A percentile compares a stretch with the other conserved stretches of the same genome.
phyloP scores from a whole-genome alignment of 2,329 filamentous ascomycete species.

The Aphanoascus verrucosus region DNA sequence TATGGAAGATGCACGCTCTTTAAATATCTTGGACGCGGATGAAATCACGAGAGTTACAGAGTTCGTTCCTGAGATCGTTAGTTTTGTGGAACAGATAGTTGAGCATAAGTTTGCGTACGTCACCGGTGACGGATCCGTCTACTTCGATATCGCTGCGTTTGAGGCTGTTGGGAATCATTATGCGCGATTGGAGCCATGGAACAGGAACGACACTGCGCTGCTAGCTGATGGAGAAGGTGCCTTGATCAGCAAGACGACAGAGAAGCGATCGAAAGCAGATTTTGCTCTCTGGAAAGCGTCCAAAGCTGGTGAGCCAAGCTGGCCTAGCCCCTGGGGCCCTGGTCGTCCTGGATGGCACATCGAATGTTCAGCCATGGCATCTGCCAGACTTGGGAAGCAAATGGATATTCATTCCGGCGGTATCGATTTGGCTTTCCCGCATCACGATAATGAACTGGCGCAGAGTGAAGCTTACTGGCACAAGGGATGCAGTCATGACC shows the following conservation, averaged over 20 bases:
- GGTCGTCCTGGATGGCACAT: constrained; percentile 94
- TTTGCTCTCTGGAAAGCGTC: constrained; percentile 92
- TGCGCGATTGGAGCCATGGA: constrained; percentile 74
- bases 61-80: constrained; percentile 76
- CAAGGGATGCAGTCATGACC: constrained; percentile 39
- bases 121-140: constrained; percentile 69
- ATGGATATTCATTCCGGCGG: constrained; percentile 94
- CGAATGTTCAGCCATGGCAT: constrained; percentile 93
- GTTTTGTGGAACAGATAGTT: constrained; percentile 72
- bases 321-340: constrained; percentile 77
- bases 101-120: constrained; percentile 76
- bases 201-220: constrained; percentile 68
- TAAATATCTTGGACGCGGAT: constrained; percentile 77
- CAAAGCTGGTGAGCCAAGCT: constrained; percentile 83
- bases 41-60: constrained; percentile 83
- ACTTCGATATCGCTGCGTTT: constrained; percentile 83
- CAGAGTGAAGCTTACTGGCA: constrained; percentile 79
- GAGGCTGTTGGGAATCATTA: constrained; percentile 77
- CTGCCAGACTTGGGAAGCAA: constrained; percentile 67
- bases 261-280: constrained; percentile 68
- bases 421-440: constrained; percentile 81
- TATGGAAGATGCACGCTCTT: constrained; percentile 70
- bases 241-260: constrained; percentile 47
- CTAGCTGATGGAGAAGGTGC: constrained; percentile 86
- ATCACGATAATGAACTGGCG: constrained; percentile 86